Percentiles rank a stretch among this genome's conserved stretches.
Evolutionary conservation across 768 basidiomycete species (phyloP).

Genomic region (Kwoniella heveanensis): DNA sequence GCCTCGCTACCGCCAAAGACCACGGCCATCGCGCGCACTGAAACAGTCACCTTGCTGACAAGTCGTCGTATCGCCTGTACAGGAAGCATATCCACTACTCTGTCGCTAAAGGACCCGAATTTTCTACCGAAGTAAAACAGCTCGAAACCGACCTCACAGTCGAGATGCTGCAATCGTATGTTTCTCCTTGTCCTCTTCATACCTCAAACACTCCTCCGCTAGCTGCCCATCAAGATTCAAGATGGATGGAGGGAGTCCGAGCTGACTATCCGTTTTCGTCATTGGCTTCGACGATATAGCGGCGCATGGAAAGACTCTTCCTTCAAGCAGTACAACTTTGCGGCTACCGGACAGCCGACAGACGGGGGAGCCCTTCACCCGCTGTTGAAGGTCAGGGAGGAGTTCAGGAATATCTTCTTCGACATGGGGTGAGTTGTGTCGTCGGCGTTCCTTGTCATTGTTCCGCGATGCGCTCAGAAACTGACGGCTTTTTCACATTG

Average conservation of each 20-base stretch:
- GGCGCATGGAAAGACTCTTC: conserved; percentile 90
- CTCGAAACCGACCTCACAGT: conserved; percentile 94
- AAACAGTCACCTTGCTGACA: too few species aligned
- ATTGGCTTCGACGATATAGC: conserved; percentile 58
- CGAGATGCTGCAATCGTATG: conserved; percentile 90
- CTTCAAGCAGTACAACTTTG: conserved; percentile 99
- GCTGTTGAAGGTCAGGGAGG: conserved; percentile 94
- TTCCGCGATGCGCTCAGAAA: too few species aligned
- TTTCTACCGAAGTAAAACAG: conserved; percentile 87
- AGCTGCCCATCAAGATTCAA: too few species aligned
- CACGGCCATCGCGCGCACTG: too few species aligned
- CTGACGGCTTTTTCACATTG: too few species aligned
- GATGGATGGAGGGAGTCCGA: too few species aligned
- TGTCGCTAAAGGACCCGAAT: conserved; percentile 78
- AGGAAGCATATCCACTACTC: conserved; percentile 97
- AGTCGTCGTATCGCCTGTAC: too few species aligned
- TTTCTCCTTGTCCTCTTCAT: conserved; percentile 17
- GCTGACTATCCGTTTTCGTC: conserved; percentile 6
- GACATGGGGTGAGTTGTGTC: conserved; percentile 86
- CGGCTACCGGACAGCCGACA: conserved; percentile 87
- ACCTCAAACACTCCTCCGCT: too few species aligned
- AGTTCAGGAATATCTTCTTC: conserved; percentile 94
- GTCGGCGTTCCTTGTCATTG: not conserved
- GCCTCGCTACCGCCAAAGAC: too few species aligned
- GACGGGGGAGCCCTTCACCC: conserved; percentile 93